Evolutionary conservation across 176 grass and related monocot species (phyloP), one percentile per base, ranked within the genome.

Genomic region (Guadua angustifolia): DNA sequence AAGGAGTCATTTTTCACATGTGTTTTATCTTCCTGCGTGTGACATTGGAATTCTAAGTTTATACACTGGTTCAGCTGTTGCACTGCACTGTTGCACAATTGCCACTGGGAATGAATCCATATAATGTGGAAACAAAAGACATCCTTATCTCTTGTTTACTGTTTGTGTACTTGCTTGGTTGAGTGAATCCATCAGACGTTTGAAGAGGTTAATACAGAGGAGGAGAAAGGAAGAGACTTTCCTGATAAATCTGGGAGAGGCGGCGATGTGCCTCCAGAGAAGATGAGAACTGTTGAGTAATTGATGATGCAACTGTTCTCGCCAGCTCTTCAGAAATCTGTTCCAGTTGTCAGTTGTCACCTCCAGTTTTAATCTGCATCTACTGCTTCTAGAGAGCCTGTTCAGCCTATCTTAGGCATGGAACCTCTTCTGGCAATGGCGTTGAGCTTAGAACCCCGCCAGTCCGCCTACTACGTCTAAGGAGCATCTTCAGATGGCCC

Each of bases 351-450:
- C 72, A 21, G 72, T 55, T 55, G 72, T 21, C 49, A 74, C 9
- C 29, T 74, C 71, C 47, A 53, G 47, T 12, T 53, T 53, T 53
- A 53, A 52, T 15, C 24, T 26, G 90, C 95, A 39, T 39, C 38
- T 39, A 39, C 38, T 39, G 4, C 5, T 39, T 39, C 38, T 39
- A 39, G 38, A 0, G 38, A 39, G 38, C 38, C 38, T 39, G 5
- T 39, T 39, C 38, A 39, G 38, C 38, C 38, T 6, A 39, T 39
- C 38, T 0, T 39, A 39, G 38, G 38, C 5, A 6, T 39, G 38
- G 38, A 39, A 6, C 38, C 38, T 39, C 38, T 39, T 39, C 5
- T 39, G 38, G 38, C 38, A 39, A 39, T 39, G 38, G 38, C 38
- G 5, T 39, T 39, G 38, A 39, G 38, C 38, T 39, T 39, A 39